These are phyloP conservation scores for Saccharomycopsis sp. DNA, from an alignment of 805 yeast genomes.

Conservation along the genomic window DNA sequence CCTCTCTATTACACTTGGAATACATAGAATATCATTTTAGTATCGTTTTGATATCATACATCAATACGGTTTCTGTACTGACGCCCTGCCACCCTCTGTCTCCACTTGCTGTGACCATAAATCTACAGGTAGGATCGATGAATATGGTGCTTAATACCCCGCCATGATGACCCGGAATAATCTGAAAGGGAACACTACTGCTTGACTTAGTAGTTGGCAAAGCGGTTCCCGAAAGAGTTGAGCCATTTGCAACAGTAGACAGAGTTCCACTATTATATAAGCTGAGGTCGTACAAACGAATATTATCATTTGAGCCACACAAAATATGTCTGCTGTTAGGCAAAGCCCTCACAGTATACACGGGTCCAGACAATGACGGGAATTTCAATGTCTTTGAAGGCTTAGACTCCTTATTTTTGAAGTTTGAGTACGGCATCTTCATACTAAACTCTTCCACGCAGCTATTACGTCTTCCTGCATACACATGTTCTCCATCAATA, in stretches of 20 bases:
- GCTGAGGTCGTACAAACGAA: slow-evolving; percentile 74
- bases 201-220: slow-evolving; percentile 27
- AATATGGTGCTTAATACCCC: slow-evolving; percentile 72
- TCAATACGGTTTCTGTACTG: slow-evolving; percentile 70
- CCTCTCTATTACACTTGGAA: no score
- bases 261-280: slow-evolving; percentile 31
- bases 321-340: slow-evolving; percentile 75
- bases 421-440: slow-evolving; percentile 44
- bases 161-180: slow-evolving; percentile 96
- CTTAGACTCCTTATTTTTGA: slow-evolving; percentile 33
- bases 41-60: slow-evolving; percentile 66
- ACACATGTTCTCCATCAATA: slow-evolving; percentile 67
- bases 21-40: no score
- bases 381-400: slow-evolving; percentile 58
- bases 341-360: slow-evolving; percentile 69
- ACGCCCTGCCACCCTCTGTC: slow-evolving; percentile 92
- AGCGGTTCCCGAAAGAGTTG: slow-evolving; percentile 6
- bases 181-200: slow-evolving; percentile 63
- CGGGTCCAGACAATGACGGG: slow-evolving; percentile 88
- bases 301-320: slow-evolving; percentile 87
- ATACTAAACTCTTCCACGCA: slow-evolving; percentile 71
- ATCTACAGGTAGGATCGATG: slow-evolving; percentile 83
- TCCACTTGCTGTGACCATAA: slow-evolving; percentile 87
- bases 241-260: slow-evolving; percentile 17
- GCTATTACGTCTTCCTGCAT: slow-evolving; percentile 85